Conservation (phyloP, 2,329 filamentous ascomycete genomes). For the Thielaviopsis ethacetica region DNA sequence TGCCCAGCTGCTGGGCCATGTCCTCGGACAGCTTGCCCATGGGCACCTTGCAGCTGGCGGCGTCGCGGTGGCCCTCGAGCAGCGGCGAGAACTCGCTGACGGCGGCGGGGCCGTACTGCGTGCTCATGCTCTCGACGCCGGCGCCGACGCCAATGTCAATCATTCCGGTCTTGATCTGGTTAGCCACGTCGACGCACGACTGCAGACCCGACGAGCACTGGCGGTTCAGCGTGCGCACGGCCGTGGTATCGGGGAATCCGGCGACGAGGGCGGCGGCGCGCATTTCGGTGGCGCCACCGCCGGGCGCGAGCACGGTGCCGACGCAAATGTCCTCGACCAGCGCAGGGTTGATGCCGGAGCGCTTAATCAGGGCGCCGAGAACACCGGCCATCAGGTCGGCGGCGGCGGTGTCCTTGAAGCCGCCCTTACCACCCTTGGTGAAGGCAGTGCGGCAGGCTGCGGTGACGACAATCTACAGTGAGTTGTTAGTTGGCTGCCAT, state of each 20-base stretch:
- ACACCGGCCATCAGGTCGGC: constrained; percentile 74
- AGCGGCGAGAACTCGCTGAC: constrained; percentile 87
- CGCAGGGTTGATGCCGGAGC: constrained; percentile 74
- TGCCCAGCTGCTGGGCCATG: constrained; percentile 75
- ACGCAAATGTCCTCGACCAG: constrained; percentile 88
- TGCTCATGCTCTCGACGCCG: constrained; percentile 91
- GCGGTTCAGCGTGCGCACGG: constrained; percentile 79
- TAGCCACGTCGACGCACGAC: constrained; percentile 84
- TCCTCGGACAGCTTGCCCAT: constrained; percentile 90
- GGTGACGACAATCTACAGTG: constrained; percentile 65
- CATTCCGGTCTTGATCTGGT: constrained; percentile 80
- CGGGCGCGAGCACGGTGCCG: constrained; percentile 78
- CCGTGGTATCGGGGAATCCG: constrained; percentile 70
- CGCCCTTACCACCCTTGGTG: constrained; percentile 83
- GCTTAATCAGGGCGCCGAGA: constrained; percentile 64
- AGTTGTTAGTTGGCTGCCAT: constrained; percentile 15
- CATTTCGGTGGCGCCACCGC: constrained; percentile 93
- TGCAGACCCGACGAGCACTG: constrained; percentile 91
- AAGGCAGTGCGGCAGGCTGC: constrained; percentile 81
- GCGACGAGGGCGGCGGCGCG: constrained; percentile 79
- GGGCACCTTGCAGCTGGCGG: constrained; percentile 91
- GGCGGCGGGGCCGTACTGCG: constrained; percentile 75
- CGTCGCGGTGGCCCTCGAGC: constrained; percentile 63
- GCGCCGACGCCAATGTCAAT: constrained; percentile 90
- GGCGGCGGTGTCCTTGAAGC: constrained; percentile 85